A percentile compares a stretch with the other conserved stretches of the same genome.
These are phyloP conservation scores for Penicillium coprophilum DNA, from an alignment of 495 filamentous ascomycete species.

Conservation along the genomic window DNA sequence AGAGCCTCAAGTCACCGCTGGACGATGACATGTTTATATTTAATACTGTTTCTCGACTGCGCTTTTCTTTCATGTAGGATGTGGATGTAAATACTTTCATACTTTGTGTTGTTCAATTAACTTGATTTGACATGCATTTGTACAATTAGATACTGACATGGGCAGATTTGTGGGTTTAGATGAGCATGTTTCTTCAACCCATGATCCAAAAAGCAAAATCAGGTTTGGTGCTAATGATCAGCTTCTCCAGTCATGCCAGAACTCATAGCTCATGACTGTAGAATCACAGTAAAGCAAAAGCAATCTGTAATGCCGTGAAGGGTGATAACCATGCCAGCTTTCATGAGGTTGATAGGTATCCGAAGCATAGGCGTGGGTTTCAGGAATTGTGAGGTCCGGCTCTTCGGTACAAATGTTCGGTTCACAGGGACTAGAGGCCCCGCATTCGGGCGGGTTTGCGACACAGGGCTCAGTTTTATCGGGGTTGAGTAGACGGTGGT, in stretches of 20 bases:
- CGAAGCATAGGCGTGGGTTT: constrained; percentile 43
- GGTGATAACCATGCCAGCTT: constrained; percentile 40
- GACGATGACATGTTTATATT: not conserved
- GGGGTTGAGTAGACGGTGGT: constrained; percentile 31
- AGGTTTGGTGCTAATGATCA: not conserved
- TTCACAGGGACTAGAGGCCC: not conserved
- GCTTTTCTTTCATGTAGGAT: not conserved
- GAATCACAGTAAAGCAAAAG: constrained; percentile 76
- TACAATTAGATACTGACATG: not conserved
- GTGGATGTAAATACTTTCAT: no score
- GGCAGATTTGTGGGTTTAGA: not conserved
- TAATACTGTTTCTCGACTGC: not conserved
- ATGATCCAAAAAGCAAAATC: not conserved
- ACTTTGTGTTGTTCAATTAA: not conserved
- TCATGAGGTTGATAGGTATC: constrained; percentile 39
- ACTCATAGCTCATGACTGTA: constrained; percentile 77
- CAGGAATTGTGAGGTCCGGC: constrained; percentile 32
- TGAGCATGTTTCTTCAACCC: not conserved
- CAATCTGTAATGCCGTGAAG: constrained; percentile 61
- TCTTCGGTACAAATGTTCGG: not conserved
- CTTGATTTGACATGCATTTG: not conserved
- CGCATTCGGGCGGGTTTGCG: not conserved
- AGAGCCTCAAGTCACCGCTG: constrained; percentile 1
- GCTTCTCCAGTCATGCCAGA: constrained; percentile 50
- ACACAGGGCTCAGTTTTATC: constrained; percentile 12